These are phyloP conservation scores for Lipomyces sp. DNA, from an alignment of 805 yeast species.

Conservation along the genomic window DNA sequence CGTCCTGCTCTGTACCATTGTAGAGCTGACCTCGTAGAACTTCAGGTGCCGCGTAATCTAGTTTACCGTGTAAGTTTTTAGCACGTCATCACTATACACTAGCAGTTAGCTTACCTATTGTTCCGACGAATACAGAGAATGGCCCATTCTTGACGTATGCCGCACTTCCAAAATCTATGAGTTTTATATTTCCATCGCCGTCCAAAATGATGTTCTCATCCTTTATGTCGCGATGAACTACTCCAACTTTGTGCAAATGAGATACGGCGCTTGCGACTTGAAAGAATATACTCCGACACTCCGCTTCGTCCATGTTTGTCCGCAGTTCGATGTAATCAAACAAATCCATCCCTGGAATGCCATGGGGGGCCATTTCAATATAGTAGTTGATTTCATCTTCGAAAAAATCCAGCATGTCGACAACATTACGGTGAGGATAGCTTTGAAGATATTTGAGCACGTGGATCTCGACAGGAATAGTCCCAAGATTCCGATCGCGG, in stretches of 20 bases:
- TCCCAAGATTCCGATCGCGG: conserved; percentile 83
- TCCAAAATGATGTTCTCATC: conserved; percentile 93
- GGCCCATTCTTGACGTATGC: conserved; percentile 90
- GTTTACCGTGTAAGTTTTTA: too few relatives aligned
- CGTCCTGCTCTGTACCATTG: conserved; percentile 91
- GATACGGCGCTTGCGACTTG: conserved; percentile 76
- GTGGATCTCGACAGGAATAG: conserved; percentile 94
- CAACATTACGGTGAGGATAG: conserved; percentile 80
- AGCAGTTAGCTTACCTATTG: conserved; percentile 45
- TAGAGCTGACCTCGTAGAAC: conserved; percentile 84
- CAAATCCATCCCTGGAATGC: conserved; percentile 84
- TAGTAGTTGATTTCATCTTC: conserved; percentile 89
- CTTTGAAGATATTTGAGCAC: conserved; percentile 69
- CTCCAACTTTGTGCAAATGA: conserved; percentile 80
- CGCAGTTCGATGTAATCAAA: conserved; percentile 89
- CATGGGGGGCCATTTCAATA: conserved; percentile 88
- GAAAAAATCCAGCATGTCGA: conserved; percentile 82
- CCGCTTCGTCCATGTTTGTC: conserved; percentile 73
- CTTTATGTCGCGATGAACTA: conserved; percentile 90
- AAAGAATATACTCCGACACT: conserved; percentile 70
- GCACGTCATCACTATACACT: background rate
- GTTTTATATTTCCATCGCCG: conserved; percentile 65
- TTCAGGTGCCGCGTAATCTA: conserved; percentile 95
- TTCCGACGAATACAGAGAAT: conserved; percentile 95
- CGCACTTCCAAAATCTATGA: conserved; percentile 94